These are phyloP conservation scores for Xanthoconium purpureum DNA, from an alignment of 768 basidiomycete species.

Conservation along the genomic window DNA sequence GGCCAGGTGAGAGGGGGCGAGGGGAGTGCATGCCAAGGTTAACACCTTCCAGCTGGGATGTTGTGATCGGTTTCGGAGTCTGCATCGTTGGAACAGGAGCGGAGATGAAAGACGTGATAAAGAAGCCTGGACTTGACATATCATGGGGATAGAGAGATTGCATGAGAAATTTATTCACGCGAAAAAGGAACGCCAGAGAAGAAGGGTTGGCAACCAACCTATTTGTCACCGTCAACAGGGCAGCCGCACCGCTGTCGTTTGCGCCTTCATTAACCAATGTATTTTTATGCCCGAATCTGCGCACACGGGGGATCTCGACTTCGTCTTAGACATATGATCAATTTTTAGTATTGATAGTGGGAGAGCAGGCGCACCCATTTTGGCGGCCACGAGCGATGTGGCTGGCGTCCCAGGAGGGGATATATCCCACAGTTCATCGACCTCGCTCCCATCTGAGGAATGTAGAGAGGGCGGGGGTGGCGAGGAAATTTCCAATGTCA, in stretches of 20 bases:
- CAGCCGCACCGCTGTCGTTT: conserved; percentile 1
- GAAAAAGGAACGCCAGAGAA: conserved; percentile 17
- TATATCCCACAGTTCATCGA: conserved; percentile 51
- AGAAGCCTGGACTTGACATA: conserved; percentile 31
- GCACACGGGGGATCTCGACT: conserved; percentile 50
- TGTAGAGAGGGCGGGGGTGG: conserved; percentile 34
- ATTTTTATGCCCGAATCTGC: conserved; percentile 40
- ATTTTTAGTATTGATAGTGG: background rate
- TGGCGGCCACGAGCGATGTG: conserved; percentile 40
- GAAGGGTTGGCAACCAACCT: conserved; percentile 21
- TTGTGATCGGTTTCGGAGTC: conserved; percentile 18
- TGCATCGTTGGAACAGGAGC: conserved; percentile 26
- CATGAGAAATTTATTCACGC: conserved; percentile 16
- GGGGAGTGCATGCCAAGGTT: conserved; percentile 20
- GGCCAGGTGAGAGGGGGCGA: conserved; percentile 20
- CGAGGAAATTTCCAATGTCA: conserved; percentile 40
- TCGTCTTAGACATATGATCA: conserved; percentile 39
- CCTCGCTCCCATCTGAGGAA: conserved; percentile 41
- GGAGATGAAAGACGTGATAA: conserved; percentile 35
- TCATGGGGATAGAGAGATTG: conserved; percentile 26
- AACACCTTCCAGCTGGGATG: conserved; percentile 12
- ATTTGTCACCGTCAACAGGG: conserved; percentile 14
- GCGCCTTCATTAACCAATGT: conserved; percentile 3
- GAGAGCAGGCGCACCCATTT: conserved; percentile 43
- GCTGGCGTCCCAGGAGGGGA: conserved; percentile 46